phyloP scores from a whole-genome alignment of 1,139 yeast species.

The Pneumocystis sp. region DNA sequence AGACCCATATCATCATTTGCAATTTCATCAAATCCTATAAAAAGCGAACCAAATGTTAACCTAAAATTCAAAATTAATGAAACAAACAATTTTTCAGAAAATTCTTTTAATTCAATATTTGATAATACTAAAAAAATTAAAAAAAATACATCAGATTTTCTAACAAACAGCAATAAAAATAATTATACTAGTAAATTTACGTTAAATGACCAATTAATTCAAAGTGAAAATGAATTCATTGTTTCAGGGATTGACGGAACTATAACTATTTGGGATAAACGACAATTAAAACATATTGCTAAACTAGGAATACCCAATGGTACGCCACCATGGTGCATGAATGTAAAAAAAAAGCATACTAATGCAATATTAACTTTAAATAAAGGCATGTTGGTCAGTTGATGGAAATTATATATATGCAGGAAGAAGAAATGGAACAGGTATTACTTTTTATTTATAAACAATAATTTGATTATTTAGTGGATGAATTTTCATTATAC shows the following conservation, averaged over 20 bases:
- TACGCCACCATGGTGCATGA: slow-evolving; percentile 88
- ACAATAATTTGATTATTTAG: neutral
- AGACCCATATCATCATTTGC: slow-evolving; percentile 53
- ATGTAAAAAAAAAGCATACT: slow-evolving; percentile 14
- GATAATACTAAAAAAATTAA: slow-evolving; percentile 58
- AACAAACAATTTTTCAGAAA: slow-evolving; percentile 20
- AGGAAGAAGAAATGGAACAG: slow-evolving; percentile 79
- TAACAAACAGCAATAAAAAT: neutral
- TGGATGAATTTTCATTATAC: slow-evolving; percentile 63
- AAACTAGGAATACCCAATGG: slow-evolving; percentile 46
- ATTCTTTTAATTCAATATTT: slow-evolving; percentile 61
- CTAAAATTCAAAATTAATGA: neutral
- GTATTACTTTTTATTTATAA: slow-evolving; percentile 19
- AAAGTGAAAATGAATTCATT: slow-evolving; percentile 36
- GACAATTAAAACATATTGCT: slow-evolving; percentile 38
- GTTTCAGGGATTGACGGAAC: slow-evolving; percentile 78
- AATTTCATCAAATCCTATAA: slow-evolving; percentile 18
- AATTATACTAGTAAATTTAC: slow-evolving; percentile 2
- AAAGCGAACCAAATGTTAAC: neutral
- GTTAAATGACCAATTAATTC: neutral
- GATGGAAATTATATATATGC: slow-evolving; percentile 68
- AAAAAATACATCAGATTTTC: slow-evolving; percentile 10
- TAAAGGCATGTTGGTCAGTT: slow-evolving; percentile 72
- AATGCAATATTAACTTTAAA: neutral
- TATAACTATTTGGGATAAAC: slow-evolving; percentile 67